Conservation (phyloP, 441 rosid genomes). For the Mallotus repandus region DNA sequence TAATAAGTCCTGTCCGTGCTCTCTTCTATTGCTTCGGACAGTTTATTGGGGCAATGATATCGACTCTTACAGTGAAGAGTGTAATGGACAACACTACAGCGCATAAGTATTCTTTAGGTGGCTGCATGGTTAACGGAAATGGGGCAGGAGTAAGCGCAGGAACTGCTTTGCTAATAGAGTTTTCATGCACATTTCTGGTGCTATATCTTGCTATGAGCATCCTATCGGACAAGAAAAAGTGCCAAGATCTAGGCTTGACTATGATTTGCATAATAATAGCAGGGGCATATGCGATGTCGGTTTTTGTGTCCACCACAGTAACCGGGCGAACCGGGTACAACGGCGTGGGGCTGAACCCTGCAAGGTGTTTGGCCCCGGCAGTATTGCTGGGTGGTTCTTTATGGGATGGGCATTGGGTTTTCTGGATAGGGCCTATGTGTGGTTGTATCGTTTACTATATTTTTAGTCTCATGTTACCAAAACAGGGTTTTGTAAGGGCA, state of each 20-base stretch:
- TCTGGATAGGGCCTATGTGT: slow-evolving; percentile 41
- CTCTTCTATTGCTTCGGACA: slow-evolving; percentile 35
- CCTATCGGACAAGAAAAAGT: slow-evolving; percentile 34
- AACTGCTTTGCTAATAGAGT: slow-evolving; percentile 34
- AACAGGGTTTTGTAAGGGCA: slow-evolving; percentile 12
- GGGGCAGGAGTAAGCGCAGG: slow-evolving; percentile 24
- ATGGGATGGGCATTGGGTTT: slow-evolving; percentile 53
- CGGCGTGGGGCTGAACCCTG: slow-evolving; percentile 41
- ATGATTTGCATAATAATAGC: slow-evolving; percentile 37
- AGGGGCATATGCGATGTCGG: slow-evolving; percentile 21
- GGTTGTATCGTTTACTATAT: slow-evolving; percentile 33
- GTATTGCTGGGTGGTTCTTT: slow-evolving; percentile 35
- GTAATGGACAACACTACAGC: slow-evolving; percentile 31
- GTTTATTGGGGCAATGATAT: slow-evolving; percentile 32
- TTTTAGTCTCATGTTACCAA: slow-evolving; percentile 28
- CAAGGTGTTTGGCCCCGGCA: slow-evolving; percentile 43
- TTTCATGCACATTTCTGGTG: slow-evolving; percentile 42
- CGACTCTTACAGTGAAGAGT: slow-evolving; percentile 24
- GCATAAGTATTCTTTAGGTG: slow-evolving; percentile 32
- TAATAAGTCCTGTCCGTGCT: slow-evolving; percentile 31
- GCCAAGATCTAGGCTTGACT: slow-evolving; percentile 34
- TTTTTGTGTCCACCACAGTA: slow-evolving; percentile 38
- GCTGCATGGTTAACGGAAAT: slow-evolving; percentile 26
- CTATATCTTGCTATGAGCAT: slow-evolving; percentile 39
- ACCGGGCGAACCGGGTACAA: slow-evolving; percentile 37